Conservation (phyloP, 208 protist genomes). For the Leptomonas pyrrhocoris region DNA sequence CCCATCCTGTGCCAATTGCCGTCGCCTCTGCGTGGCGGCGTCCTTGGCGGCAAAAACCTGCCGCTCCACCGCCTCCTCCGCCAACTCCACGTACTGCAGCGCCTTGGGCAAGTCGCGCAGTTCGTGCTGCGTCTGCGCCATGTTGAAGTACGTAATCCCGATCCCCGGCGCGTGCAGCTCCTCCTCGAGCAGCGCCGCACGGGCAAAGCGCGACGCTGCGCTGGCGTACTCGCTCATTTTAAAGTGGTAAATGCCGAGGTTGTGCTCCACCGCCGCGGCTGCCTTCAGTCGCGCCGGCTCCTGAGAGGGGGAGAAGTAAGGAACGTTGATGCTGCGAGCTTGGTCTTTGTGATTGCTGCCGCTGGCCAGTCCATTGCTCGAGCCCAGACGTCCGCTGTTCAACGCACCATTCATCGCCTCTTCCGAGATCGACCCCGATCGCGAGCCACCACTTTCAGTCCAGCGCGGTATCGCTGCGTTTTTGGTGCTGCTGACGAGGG, state of each 20-base stretch:
- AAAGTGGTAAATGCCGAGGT: constrained; percentile 87
- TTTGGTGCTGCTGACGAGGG: not conserved
- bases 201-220: constrained; percentile 47
- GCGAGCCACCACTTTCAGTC: not conserved
- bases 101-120: constrained; percentile 36
- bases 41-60: constrained; percentile 39
- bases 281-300: constrained; percentile 46
- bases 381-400: not conserved
- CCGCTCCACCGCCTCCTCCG: constrained; percentile 65
- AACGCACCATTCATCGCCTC: too few species aligned
- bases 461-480: not conserved
- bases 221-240: constrained; percentile 74
- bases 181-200: constrained; percentile 63
- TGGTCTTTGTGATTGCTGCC: constrained; percentile 7
- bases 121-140: constrained; percentile 68
- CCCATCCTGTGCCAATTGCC: constrained; percentile 14
- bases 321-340: constrained; percentile 40
- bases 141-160: constrained; percentile 84
- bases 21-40: constrained; percentile 31
- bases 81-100: constrained; percentile 40
- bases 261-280: constrained; percentile 65
- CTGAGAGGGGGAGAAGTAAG: constrained; percentile 57
- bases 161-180: constrained; percentile 55
- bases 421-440: not conserved
- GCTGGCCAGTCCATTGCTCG: not conserved